Evolutionary conservation across 1,284 basidiomycete species (phyloP), one percentile per base, ranked within the genome.

Genomic region (Fomitopsis pinicola): DNA sequence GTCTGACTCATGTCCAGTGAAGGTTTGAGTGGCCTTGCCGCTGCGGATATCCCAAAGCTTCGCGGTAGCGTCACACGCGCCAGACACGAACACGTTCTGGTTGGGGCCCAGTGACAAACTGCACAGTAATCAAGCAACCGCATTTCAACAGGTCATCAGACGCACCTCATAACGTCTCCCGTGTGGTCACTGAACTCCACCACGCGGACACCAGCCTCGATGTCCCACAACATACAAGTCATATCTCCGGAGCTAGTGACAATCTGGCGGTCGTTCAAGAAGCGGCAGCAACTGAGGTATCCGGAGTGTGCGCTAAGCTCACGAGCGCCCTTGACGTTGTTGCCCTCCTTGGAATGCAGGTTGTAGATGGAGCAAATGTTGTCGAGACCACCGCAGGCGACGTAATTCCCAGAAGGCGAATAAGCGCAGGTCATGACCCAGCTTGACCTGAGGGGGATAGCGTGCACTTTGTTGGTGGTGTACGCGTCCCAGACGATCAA

Each of bases 351-450:
- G 69, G 84, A 88, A 71, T 92, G 88, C 65, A 97, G 80, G 75
- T 93, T 95, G 81, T 99, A 99, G 72, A 99, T 96, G 59, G 95
- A 96, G 77, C 97, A 99, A 58, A 98, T 97, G 76, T 99, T 99
- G 82, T 99, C 97, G 60, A 99, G 86, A 77, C 97, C 97, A 78
- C 97, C 97, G 70, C 97, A 99, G 38, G 97, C 97, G 63, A 99
- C 97, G 69, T 91, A 96, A 76, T 94, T 95, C 59, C 97, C 97
- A 26, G 93, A 95, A 6, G 97, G 97, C 15, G 97, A 90, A 77
- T 98, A 99, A 55, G 97, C 97, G 75, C 97, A 99, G 54, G 97
- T 98, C 97, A 99, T 99, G 78, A 99, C 97, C 97, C 97, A 99
- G 67, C 92, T 95, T 42, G 95, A 97, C 55, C 97, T 89, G 44